Evolutionary conservation across 2,329 filamentous ascomycete genomes (phyloP).

Genomic region (Apiospora marii): DNA sequence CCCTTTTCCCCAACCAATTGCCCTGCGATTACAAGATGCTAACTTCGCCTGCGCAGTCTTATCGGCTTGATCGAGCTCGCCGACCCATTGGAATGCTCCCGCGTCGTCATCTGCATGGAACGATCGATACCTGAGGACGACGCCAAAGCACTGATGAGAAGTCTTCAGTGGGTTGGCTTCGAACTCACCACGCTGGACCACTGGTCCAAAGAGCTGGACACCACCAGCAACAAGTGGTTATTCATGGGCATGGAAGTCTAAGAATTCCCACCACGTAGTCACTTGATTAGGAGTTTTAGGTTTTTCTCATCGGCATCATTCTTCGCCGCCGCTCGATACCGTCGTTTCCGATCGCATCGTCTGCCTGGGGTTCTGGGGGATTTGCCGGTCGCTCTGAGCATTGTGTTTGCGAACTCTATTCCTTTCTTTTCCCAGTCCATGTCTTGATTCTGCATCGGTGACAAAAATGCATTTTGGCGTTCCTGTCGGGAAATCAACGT

Average conservation of each 20-base stretch:
- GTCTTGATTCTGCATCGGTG: background rate
- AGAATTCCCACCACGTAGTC: constrained; percentile 23
- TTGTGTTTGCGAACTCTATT: background rate
- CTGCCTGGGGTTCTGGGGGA: background rate
- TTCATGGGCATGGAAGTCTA: constrained; percentile 89
- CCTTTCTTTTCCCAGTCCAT: background rate
- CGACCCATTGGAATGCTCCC: constrained; percentile 77
- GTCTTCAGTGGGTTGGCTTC: constrained; percentile 93
- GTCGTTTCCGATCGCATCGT: constrained; percentile 14
- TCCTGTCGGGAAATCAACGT: background rate
- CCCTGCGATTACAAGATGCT: constrained; percentile 39
- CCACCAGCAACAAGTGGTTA: constrained; percentile 81
- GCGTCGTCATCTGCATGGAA: constrained; percentile 83
- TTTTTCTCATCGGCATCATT: constrained; percentile 24
- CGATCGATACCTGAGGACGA: constrained; percentile 70
- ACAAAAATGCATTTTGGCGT: constrained; percentile 13
- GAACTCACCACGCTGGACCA: constrained; percentile 80
- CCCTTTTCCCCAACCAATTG: background rate
- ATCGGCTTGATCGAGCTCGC: constrained; percentile 92
- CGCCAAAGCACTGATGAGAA: constrained; percentile 74
- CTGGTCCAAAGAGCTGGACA: constrained; percentile 71
- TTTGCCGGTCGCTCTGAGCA: background rate
- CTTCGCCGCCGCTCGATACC: constrained; percentile 18
- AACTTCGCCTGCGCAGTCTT: constrained; percentile 61
- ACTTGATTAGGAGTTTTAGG: constrained; percentile 24